A percentile compares a stretch with the other conserved stretches of the same genome.
Conservation (phyloP, 306 rosid genomes). For the Sicyos edulis region DNA sequence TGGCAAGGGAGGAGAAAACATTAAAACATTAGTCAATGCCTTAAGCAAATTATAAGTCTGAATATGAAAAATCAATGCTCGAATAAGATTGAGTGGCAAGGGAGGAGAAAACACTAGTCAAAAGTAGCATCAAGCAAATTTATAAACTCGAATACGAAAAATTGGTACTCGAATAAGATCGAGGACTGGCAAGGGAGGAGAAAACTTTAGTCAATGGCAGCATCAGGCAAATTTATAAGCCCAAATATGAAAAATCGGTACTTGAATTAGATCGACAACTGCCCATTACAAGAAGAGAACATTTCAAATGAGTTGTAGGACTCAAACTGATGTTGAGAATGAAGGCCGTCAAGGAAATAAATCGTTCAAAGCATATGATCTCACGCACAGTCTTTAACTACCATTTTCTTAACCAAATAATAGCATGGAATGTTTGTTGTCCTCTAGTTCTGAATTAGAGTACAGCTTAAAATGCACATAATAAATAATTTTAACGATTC, state of each 20-base stretch:
- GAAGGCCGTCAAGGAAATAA: too few relatives aligned
- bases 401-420: background rate
- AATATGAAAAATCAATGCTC: too few relatives aligned
- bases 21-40: background rate
- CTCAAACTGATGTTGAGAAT: too few relatives aligned
- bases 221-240: background rate
- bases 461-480: background rate
- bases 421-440: background rate
- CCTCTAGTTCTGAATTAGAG: too few relatives aligned
- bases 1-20: conserved; percentile 30
- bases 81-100: conserved; percentile 26
- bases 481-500: background rate
- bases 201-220: background rate
- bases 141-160: background rate
- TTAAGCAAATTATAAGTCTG: background rate
- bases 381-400: background rate
- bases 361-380: background rate
- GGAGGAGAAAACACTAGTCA: conserved; percentile 17
- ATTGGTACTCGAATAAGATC: background rate
- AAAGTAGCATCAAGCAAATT: background rate
- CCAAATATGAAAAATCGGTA: too few relatives aligned
- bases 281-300: background rate
- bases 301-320: too few relatives aligned
- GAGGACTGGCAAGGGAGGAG: conserved; percentile 48
- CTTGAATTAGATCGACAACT: background rate